Evolutionary conservation across 805 yeast genomes (phyloP).

Genomic region (Metschnikowia koreensis): DNA sequence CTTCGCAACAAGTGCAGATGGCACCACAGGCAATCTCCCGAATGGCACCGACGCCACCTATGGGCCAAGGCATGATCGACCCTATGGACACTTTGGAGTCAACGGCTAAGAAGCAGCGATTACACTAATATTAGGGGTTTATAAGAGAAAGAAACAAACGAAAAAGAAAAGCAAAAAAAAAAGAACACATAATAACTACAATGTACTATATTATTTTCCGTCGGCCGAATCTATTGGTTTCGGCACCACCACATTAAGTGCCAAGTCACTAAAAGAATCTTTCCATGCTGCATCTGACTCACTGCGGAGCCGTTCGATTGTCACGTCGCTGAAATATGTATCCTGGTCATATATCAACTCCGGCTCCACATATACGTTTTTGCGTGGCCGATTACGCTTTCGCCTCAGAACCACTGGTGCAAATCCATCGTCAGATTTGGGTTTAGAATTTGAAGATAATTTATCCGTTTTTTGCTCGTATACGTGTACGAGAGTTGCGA

Average conservation of each 20-base stretch:
- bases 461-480: constrained; percentile 8
- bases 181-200: not conserved
- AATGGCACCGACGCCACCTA: constrained; percentile 10
- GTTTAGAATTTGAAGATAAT: not conserved
- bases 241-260: constrained; percentile 11
- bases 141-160: not conserved
- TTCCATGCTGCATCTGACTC: constrained; percentile 25
- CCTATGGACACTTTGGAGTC: constrained; percentile 16
- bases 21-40: constrained; percentile 8
- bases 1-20: constrained; percentile 6
- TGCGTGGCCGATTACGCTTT: constrained; percentile 19
- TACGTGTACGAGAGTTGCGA: constrained; percentile 39
- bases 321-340: constrained; percentile 30
- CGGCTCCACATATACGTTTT: constrained; percentile 30
- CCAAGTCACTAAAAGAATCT: constrained; percentile 20
- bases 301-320: constrained; percentile 20
- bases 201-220: not conserved
- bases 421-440: constrained; percentile 21
- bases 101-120: constrained; percentile 14
- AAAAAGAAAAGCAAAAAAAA: no score
- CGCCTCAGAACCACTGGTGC: constrained; percentile 20
- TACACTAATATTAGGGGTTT: constrained; percentile 2
- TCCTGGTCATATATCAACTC: constrained; percentile 29
- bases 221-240: not conserved
- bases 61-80: constrained; percentile 13